Evolutionary conservation across 306 rosid species (phyloP).

Genomic region (Senna tora): DNA sequence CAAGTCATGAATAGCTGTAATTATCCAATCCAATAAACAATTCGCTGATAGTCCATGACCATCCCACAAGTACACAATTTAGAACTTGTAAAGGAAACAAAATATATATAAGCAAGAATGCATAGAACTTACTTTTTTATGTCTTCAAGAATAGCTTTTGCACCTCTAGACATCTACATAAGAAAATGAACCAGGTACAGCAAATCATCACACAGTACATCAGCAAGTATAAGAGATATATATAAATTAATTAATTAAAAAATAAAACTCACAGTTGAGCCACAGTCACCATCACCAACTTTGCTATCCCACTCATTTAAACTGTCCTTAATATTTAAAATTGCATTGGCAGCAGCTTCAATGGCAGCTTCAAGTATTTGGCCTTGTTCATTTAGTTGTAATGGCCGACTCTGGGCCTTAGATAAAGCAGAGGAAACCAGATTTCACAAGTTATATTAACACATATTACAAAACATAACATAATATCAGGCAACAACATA

Average conservation of each 20-base stretch:
- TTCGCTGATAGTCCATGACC: neutral
- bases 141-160: constrained; percentile 82
- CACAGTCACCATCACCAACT: constrained; percentile 99
- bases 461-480: neutral
- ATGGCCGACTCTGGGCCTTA: constrained; percentile 67
- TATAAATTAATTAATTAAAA: constrained; percentile 28
- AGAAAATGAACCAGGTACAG: constrained; percentile 35
- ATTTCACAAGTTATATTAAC: constrained; percentile 26
- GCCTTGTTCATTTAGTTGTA: constrained; percentile 73
- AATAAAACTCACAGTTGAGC: constrained; percentile 75
- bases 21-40: neutral
- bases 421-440: constrained; percentile 39
- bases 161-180: constrained; percentile 89
- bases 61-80: neutral
- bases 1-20: constrained; percentile 21
- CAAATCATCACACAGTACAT: constrained; percentile 31
- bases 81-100: constrained; percentile 8
- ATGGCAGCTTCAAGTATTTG: constrained; percentile 73
- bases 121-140: constrained; percentile 57
- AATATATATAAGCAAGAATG: constrained; percentile 32
- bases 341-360: constrained; percentile 83
- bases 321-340: constrained; percentile 57
- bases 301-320: constrained; percentile 94
- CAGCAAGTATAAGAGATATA: constrained; percentile 26
- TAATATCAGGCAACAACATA: neutral